Base-by-base conservation (phyloP, 352 stramenopile species). In the Globisporangium emineosum region DNA sequence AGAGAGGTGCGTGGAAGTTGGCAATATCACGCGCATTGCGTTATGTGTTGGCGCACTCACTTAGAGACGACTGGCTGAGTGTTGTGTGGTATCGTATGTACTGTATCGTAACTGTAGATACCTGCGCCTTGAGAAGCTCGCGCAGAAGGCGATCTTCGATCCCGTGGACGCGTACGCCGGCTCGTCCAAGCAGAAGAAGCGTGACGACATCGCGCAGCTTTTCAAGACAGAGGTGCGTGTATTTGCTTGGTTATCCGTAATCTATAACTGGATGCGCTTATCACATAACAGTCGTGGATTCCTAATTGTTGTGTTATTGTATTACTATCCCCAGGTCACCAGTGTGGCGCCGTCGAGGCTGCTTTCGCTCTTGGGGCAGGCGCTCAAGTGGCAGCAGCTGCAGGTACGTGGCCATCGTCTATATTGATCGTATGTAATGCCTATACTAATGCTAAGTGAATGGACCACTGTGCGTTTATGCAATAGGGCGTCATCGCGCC, bases 331-430 rank as follows among this genome's bases (percentile, higher is more conserved):
- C 5, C 33, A 81, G 65, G 59, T 82, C 0, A 71, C 75, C 2
- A 86, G 82, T 23, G 89, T 94, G 13, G 76, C 82, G n/a, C 93
- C 93, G n/a, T 96, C 89, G 13, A 72, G 91, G 29, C 73, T 98
- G 45, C 64, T 98, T n/a, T 76, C 88, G 58, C 69, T 98, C 21
- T 63, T 98, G 19, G 85, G 88, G 2, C 86, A 98, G 69, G 89
- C 91, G 32, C 74, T 98, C 45, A 97, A 97, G 70, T 98, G 77
- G 76, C 91, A 98, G 67, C 83, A 97, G 37, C 49, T 89, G 12
- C 81, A 92, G 73, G 86, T 85, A 54, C 35, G 21, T 42, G 21
- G 30, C 12, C 29, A 23, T 30, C 27, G n/a, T 3, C 2, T 5
- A 32, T n/a, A 21, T 21, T 8, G 37, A 45, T 15, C 15, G 17